Conservation (phyloP, 352 stramenopile species). For the Phytophthora syringae region DNA sequence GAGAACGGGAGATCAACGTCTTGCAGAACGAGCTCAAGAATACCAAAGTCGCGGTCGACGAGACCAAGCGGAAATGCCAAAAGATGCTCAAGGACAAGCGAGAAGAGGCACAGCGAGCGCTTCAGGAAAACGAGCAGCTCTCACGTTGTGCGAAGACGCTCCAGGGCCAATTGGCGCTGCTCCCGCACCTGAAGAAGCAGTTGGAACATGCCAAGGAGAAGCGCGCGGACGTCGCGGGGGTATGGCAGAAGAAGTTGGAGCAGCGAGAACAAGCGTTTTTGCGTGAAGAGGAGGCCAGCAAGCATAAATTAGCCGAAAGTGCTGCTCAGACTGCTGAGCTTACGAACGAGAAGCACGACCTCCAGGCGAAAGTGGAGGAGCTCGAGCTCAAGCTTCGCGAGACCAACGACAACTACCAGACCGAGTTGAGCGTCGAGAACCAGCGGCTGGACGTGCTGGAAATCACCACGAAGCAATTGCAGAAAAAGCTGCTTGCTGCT, state of each 20-base stretch:
- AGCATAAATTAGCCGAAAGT: constrained; percentile 38
- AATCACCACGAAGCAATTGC: constrained; percentile 34
- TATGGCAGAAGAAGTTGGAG: constrained; percentile 31
- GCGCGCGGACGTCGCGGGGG: constrained; percentile 25
- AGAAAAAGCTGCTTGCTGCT: constrained; percentile 38
- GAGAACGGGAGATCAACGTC: constrained; percentile 18
- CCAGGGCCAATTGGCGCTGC: constrained; percentile 49
- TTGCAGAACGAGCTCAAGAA: constrained; percentile 53
- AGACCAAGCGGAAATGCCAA: constrained; percentile 56
- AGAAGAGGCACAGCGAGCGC: constrained; percentile 50
- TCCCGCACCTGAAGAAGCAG: constrained; percentile 60
- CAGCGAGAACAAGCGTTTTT: constrained; percentile 62
- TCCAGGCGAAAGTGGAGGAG: constrained; percentile 34
- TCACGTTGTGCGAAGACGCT: constrained; percentile 33
- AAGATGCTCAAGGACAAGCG: constrained; percentile 63
- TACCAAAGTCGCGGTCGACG: constrained; percentile 38
- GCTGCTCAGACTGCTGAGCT: constrained; percentile 35
- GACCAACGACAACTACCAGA: constrained; percentile 27
- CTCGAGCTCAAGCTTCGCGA: constrained; percentile 31
- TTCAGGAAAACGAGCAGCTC: constrained; percentile 55
- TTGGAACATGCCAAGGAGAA: constrained; percentile 59
- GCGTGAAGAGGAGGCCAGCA: constrained; percentile 57
- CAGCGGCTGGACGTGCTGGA: constrained; percentile 37
- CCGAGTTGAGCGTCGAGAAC: constrained; percentile 27
- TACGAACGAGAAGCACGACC: constrained; percentile 27